A percentile compares a stretch with the other conserved stretches of the same genome.
Evolutionary conservation across 768 basidiomycete genomes (phyloP).

Genomic region (Naganishia friedmannii): DNA sequence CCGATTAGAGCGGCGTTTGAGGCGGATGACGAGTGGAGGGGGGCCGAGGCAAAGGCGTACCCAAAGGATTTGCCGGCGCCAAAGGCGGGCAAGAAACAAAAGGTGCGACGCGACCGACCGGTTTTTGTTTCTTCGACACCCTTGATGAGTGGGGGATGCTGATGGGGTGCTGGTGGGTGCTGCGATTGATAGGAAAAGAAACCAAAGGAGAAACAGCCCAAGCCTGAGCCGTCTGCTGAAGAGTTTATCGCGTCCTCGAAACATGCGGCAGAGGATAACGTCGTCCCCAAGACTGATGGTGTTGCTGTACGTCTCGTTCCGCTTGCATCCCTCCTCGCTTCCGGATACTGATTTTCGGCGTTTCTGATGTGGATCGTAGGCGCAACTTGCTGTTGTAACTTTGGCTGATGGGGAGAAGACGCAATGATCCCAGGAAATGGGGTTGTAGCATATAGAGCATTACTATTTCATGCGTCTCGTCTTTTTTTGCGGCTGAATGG

Average conservation of each 20-base stretch:
- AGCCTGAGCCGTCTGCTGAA: slow-evolving; percentile 3
- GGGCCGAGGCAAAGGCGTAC: slow-evolving; percentile 74
- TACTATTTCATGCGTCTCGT: too few species aligned
- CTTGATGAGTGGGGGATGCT: neutral
- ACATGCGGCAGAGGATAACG: slow-evolving; percentile 20
- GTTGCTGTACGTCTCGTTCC: slow-evolving; percentile 4
- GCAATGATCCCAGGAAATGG: neutral
- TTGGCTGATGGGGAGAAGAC: neutral
- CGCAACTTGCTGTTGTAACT: neutral
- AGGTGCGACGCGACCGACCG: slow-evolving; percentile 37
- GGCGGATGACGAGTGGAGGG: slow-evolving; percentile 74
- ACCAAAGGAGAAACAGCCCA: slow-evolving; percentile 13
- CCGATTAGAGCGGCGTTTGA: slow-evolving; percentile 78
- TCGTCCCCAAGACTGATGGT: neutral
- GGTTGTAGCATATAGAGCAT: slow-evolving; percentile 18
- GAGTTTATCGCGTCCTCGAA: slow-evolving; percentile 12
- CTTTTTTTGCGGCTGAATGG: too few species aligned
- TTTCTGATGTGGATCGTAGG: neutral
- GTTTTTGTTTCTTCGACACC: too few species aligned
- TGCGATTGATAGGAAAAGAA: slow-evolving; percentile 13
- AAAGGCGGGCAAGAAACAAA: slow-evolving; percentile 46
- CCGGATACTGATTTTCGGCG: neutral
- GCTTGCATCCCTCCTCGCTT: neutral
- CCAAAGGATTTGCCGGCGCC: slow-evolving; percentile 55
- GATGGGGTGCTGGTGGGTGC: too few species aligned